These are phyloP conservation scores for Picea sitchensis DNA, from an alignment of 75 land plant species.

Conservation along the genomic window DNA sequence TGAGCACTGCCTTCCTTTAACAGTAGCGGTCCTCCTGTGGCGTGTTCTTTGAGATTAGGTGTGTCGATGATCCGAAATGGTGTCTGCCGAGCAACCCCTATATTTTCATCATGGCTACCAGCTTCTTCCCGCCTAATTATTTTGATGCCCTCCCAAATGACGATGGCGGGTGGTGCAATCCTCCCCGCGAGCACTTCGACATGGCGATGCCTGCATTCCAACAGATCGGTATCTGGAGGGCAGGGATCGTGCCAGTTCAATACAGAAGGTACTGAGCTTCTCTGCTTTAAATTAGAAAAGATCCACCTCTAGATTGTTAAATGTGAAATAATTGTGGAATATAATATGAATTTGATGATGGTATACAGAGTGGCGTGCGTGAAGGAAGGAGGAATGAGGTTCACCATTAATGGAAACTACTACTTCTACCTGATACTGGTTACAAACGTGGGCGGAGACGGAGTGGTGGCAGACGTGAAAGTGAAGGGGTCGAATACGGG, in stretches of 20 bases:
- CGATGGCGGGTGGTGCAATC: conserved; percentile 64
- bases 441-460: too few species aligned
- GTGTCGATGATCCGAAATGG: conserved; percentile 25
- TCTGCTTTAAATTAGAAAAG: background rate
- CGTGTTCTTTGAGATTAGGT: conserved; percentile 44
- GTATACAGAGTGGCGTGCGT: too few species aligned
- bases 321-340: too few species aligned
- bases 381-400: too few species aligned
- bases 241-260: conserved; percentile 34
- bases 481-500: too few species aligned
- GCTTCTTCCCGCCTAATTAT: conserved; percentile 48
- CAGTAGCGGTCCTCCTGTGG: conserved; percentile 42
- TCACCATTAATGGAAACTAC: too few species aligned
- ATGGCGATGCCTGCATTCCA: conserved; percentile 48
- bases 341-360: too few species aligned
- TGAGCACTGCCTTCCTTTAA: conserved; percentile 56
- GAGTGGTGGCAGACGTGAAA: too few species aligned
- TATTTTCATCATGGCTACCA: conserved; percentile 50
- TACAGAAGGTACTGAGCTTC: conserved; percentile 24
- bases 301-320: too few species aligned
- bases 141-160: conserved; percentile 28
- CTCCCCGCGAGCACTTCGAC: conserved; percentile 43
- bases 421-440: too few species aligned
- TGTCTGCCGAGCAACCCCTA: conserved; percentile 37
- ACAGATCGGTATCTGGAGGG: conserved; percentile 37